Conservation (phyloP, 164 flowering plant species). For the Vitis rupestris region DNA sequence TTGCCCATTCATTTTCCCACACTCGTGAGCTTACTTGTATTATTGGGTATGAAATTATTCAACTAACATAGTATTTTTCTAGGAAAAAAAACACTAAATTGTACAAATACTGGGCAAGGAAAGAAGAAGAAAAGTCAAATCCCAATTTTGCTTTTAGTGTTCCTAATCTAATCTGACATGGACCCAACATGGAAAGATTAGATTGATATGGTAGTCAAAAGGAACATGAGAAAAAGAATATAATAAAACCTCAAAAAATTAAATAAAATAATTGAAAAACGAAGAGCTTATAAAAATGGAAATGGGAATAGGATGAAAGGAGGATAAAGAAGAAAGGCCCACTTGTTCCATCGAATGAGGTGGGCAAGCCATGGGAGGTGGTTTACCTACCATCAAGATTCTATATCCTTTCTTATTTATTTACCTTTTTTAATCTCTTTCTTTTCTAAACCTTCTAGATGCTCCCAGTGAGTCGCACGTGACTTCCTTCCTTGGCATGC, state of each 20-base stretch:
- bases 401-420: not conserved
- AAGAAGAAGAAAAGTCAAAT: no score
- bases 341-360: constrained; percentile 8
- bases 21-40: no score
- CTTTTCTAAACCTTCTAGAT: not conserved
- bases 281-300: no score
- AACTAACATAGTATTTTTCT: no score
- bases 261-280: not conserved
- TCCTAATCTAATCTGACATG: constrained; percentile 3
- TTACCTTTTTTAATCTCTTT: not conserved
- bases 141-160: constrained; percentile 2
- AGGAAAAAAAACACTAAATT: no score
- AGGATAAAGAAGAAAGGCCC: not conserved
- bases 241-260: not conserved
- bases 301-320: no score
- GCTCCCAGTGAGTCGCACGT: no score
- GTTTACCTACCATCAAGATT: constrained; percentile 15
- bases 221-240: not conserved
- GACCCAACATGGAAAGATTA: not conserved
- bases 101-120: no score
- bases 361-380: not conserved
- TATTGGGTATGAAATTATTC: no score
- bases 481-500: no score
- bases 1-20: no score
- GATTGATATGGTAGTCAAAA: not conserved